These are phyloP conservation scores for Cyphellophora europaea DNA, from an alignment of 2,329 filamentous ascomycete genomes.

Conservation along the genomic window DNA sequence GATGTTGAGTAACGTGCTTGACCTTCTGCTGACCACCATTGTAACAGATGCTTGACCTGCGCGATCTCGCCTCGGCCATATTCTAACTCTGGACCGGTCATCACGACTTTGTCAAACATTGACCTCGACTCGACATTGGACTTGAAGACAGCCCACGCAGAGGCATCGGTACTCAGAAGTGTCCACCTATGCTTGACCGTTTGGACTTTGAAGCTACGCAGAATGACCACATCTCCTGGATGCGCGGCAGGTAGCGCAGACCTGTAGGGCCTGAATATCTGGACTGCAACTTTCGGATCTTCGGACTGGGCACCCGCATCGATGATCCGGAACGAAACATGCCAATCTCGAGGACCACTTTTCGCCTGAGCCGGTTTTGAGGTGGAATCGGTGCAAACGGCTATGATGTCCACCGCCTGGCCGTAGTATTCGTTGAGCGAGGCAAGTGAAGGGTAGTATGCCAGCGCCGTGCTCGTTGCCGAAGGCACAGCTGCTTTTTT, in stretches of 20 bases:
- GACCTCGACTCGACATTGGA: slow-evolving; percentile 9
- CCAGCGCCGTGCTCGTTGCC: slow-evolving; percentile 23
- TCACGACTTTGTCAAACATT: slow-evolving; percentile 20
- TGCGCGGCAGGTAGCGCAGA: slow-evolving; percentile 27
- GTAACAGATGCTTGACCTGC: slow-evolving; percentile 25
- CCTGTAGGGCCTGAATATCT: slow-evolving; percentile 33
- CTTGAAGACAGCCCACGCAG: slow-evolving; percentile 38
- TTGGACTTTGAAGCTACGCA: slow-evolving; percentile 37
- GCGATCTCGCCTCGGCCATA: slow-evolving; percentile 27
- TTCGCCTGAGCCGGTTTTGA: slow-evolving; percentile 21
- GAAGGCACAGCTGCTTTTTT: not conserved
- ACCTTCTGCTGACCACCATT: slow-evolving; percentile 32
- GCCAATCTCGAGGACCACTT: slow-evolving; percentile 30
- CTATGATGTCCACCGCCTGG: slow-evolving; percentile 31
- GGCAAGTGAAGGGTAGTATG: slow-evolving; percentile 34
- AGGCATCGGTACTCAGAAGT: slow-evolving; percentile 31
- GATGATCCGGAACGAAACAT: slow-evolving; percentile 31
- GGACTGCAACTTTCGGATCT: slow-evolving; percentile 23
- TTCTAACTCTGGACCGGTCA: slow-evolving; percentile 31
- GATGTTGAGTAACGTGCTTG: no score
- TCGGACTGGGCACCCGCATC: slow-evolving; percentile 23
- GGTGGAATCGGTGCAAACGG: slow-evolving; percentile 26
- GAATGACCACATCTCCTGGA: slow-evolving; percentile 33
- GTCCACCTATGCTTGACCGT: slow-evolving; percentile 29
- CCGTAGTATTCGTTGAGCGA: slow-evolving; percentile 33